phyloP scores from a whole-genome alignment of 306 rosid species.

The Vigna hirtella region DNA sequence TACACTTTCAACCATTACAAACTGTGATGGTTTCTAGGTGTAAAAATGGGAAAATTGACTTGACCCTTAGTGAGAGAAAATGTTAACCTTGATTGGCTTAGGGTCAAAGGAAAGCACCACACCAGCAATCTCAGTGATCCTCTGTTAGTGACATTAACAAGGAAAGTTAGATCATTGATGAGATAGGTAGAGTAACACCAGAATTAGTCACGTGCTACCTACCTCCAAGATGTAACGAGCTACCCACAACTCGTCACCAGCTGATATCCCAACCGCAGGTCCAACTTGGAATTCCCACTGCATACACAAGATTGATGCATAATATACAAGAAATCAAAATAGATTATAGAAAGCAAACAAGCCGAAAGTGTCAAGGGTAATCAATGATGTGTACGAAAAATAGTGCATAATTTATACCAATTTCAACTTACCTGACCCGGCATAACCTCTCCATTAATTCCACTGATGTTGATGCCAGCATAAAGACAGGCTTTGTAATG shows the following conservation, averaged over 20 bases:
- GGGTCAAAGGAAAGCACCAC: conserved; percentile 88
- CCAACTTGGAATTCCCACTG: conserved; percentile 99
- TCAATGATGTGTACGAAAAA: background rate
- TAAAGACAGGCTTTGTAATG: conserved; percentile 95
- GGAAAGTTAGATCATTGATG: background rate
- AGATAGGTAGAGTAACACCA: background rate
- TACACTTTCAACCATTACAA: too few species aligned
- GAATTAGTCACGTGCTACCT: conserved; percentile 51
- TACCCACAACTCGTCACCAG: conserved; percentile 88
- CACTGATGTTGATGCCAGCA: conserved; percentile 91
- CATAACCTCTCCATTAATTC: conserved; percentile 96
- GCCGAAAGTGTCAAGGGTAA: background rate
- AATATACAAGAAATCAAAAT: background rate
- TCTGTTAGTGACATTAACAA: conserved; percentile 55
- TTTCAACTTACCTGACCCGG: conserved; percentile 76
- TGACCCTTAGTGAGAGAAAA: background rate
- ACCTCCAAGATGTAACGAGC: conserved; percentile 99
- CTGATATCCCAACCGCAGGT: conserved; percentile 84
- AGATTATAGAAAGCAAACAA: background rate
- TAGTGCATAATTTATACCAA: background rate
- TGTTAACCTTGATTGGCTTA: conserved; percentile 81
- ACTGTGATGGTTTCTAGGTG: too few species aligned
- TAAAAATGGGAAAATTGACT: too few species aligned
- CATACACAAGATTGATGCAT: background rate
- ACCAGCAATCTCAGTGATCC: conserved; percentile 90